These are phyloP conservation scores for Daldinia eschscholtzii DNA, from an alignment of 2,329 filamentous ascomycete species.

Conservation along the genomic window DNA sequence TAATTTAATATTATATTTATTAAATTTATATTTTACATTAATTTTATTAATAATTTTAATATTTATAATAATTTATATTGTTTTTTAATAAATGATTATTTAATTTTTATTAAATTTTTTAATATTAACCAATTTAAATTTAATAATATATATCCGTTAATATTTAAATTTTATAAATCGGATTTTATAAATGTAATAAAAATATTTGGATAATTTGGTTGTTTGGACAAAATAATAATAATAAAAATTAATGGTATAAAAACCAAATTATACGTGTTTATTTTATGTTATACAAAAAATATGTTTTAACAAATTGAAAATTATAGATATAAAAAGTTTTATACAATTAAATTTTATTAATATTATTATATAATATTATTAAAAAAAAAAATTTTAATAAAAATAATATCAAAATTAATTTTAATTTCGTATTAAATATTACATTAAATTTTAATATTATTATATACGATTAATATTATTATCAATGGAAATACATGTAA, in stretches of 20 bases:
- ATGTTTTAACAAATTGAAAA: not conserved
- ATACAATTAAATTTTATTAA: not conserved
- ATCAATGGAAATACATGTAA: not conserved
- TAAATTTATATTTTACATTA: not conserved
- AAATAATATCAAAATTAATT: not conserved
- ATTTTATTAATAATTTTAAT: not conserved
- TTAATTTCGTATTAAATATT: slow-evolving; percentile 1
- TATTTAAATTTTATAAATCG: not conserved
- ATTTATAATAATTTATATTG: not conserved
- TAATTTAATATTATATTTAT: not conserved
- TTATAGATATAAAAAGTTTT: not conserved
- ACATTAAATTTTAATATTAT: slow-evolving; percentile 3
- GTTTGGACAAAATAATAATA: no score
- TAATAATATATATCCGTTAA: not conserved
- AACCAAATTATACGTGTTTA: not conserved
- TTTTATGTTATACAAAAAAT: not conserved
- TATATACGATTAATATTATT: not conserved
- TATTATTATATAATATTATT: not conserved
- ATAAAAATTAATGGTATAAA: no score
- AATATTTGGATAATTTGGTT: not conserved
- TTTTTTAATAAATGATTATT: not conserved
- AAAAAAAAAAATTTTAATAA: not conserved
- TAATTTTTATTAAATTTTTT: not conserved
- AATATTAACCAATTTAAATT: not conserved
- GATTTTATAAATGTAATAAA: not conserved